Evolutionary conservation across 2,329 filamentous ascomycete species (phyloP), one percentile per base, ranked within the genome.

Genomic region (Myriosclerotinia curreyana): DNA sequence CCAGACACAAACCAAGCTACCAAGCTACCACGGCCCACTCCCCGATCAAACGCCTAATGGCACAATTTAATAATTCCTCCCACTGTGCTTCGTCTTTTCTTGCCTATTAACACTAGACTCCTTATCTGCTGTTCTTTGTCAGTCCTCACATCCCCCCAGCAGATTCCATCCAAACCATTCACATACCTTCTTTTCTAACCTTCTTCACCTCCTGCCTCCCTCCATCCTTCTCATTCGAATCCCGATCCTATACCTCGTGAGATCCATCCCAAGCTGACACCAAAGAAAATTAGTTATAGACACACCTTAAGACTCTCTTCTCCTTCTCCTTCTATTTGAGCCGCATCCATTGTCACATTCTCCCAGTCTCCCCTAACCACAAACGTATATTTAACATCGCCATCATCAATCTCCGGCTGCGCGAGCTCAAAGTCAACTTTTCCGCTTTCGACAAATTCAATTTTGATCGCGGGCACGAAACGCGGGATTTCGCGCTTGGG

Each of bases 1-100:
- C 40, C 3, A 15, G 40, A n/a, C n/a, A n/a, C n/a, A n/a, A n/a
- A n/a, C n/a, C n/a, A n/a, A n/a, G n/a, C n/a, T n/a, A n/a, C n/a
- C n/a, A n/a, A n/a, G n/a, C n/a, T n/a, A n/a, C n/a, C n/a, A n/a
- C n/a, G n/a, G n/a, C n/a, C n/a, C n/a, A n/a, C n/a, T 1, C 38
- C 22, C 0, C 8, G 8, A 34, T 8, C 17, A 2, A 31, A 9
- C 2, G 9, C 1, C 25, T 9, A 0, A 31, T 1, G 5, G n/a
- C 1, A 31, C 28, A 44, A 14, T 5, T 46, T 20, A 46, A 28
- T 8, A 1, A 15, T 8, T 22, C 20, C 25, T 56, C 25, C 25
- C 20, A 2, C 20, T 3, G 11, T 9, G 17, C 38, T 31, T 31
- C 17, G 3, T 17, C 17, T 56, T 38, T 0, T 5, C 5, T n/a